Base-by-base conservation (phyloP, 176 grass and related monocot genomes). In the Eremochloa ophiuroides region DNA sequence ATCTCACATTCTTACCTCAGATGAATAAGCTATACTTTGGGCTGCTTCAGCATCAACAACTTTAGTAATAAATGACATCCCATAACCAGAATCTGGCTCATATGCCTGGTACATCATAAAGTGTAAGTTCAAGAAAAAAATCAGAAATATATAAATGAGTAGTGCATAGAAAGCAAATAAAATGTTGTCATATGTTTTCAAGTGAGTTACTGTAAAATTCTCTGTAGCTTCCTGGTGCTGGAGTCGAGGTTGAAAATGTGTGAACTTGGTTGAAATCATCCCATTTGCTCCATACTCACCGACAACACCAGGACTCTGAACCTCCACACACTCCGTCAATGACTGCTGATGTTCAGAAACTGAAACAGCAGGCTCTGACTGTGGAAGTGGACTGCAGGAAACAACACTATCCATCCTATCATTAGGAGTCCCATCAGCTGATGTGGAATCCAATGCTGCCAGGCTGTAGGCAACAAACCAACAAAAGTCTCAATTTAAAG, bases 1-100 rank as follows among this genome's bases (percentile, higher is more conserved):
- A 33, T 50, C n/a, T 84, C 86, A 95, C 93, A 84, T 95, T 50
- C n/a, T 84, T 88, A 95, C 93, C 87, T 95, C 84, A 42, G 75
- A 83, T 77, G 89, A 42, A 65, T 90, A 87, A 17, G 56, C 33
- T 78, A 82, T 74, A 83, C 50, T 68, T 81, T 88, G 69, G 16
- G 70, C 31, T 8, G 30, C 61, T 82, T 78, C 80, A 47, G 41
- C 60, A 87, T 87, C 89, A 87, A 78, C 55, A 66, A 59, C 66
- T 56, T 83, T 82, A 83, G 78, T 83, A 39, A 90, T 81, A 88
- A 90, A 90, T 26, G 79, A 41, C 58, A 88, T 47, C 51, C 50
- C 84, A 29, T 81, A 88, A 62, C 79, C 81, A 72, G 88, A 85
- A 83, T 92, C 81, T 43, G 87, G 78, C n/a, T 84, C 87, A 58